A percentile compares a stretch with the other conserved stretches of the same genome.
Conservation (phyloP, 371 early-diverging fungal species). For the Choanephora cucurbitarum region DNA sequence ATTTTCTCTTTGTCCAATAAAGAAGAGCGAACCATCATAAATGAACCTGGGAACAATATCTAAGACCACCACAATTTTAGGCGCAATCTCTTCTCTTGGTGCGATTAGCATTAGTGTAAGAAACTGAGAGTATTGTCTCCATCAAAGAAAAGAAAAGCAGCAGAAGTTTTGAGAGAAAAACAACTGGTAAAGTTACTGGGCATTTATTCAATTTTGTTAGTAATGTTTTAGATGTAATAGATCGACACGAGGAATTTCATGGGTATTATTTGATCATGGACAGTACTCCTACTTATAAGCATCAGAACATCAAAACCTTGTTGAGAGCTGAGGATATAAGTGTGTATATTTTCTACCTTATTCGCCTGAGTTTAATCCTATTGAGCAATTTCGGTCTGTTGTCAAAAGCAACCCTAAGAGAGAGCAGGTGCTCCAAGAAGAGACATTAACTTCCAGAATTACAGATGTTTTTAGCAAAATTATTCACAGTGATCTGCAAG, state of each 20-base stretch:
- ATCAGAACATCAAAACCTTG: conserved; percentile 1
- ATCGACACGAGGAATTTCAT: conserved; percentile 5
- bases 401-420: conserved; percentile 12
- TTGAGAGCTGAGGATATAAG: conserved; percentile 5
- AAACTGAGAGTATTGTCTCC: not conserved
- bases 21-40: conserved; percentile 4
- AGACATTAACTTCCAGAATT: conserved; percentile 11
- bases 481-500: conserved; percentile 8
- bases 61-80: conserved; percentile 5
- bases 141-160: conserved; percentile 7
- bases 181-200: conserved; percentile 6
- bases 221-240: conserved; percentile 7
- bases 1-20: not conserved
- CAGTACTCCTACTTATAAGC: conserved; percentile 5
- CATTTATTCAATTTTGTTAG: conserved; percentile 16
- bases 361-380: conserved; percentile 22
- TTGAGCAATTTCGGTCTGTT: conserved; percentile 26
- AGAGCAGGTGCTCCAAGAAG: conserved; percentile 9
- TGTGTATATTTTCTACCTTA: conserved; percentile 20
- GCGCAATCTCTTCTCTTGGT: conserved; percentile 1
- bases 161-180: conserved; percentile 3
- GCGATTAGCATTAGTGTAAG: conserved; percentile 1
- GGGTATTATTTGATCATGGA: conserved; percentile 9
- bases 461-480: conserved; percentile 6
- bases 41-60: conserved; percentile 6